These are phyloP conservation scores for Hymenoscyphus linearis DNA, from an alignment of 2,329 filamentous ascomycete genomes.

Conservation along the genomic window DNA sequence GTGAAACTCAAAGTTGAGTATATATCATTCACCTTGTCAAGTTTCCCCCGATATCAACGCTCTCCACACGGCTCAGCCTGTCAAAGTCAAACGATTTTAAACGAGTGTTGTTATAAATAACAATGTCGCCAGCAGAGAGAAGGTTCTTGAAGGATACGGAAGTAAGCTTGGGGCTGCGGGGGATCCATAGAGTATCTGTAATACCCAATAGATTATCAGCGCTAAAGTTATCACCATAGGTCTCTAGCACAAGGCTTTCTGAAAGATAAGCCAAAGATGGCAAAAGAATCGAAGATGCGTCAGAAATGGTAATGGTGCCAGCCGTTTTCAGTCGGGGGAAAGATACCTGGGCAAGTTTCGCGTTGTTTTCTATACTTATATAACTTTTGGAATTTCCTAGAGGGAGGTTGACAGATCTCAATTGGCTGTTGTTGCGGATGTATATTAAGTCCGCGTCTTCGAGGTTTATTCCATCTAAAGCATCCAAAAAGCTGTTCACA, in stretches of 20 bases:
- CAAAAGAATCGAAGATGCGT: background rate
- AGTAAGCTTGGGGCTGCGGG: background rate
- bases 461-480: background rate
- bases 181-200: background rate
- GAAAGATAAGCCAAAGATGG: background rate
- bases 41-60: background rate
- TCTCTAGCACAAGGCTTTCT: background rate
- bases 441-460: background rate
- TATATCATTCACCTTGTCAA: background rate
- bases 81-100: background rate
- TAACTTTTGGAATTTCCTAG: background rate
- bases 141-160: background rate
- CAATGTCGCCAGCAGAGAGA: background rate
- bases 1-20: background rate
- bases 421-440: background rate
- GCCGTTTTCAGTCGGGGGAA: background rate
- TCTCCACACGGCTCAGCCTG: background rate
- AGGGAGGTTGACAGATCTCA: background rate
- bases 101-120: background rate
- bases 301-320: background rate
- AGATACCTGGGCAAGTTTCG: background rate
- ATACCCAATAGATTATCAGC: background rate
- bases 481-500: background rate
- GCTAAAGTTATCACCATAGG: background rate
- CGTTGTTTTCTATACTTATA: background rate